Base-by-base conservation (phyloP, 23 red algal species). In the Agarophyton chilense region DNA sequence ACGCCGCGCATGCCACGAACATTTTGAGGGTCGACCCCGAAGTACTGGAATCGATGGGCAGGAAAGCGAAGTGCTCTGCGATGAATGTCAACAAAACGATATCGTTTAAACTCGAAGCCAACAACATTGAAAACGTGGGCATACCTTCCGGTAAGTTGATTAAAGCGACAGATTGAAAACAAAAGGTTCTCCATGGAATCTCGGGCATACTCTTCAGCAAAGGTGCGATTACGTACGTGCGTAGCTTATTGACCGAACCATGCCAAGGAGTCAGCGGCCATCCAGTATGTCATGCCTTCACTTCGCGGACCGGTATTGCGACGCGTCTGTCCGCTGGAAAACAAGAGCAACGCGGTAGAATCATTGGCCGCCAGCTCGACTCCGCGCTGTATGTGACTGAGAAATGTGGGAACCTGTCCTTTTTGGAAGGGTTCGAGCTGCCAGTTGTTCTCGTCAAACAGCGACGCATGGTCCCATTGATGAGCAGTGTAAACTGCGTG, bases 101-200 rank as follows among this genome's bases (percentile, higher is more conserved):
- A 36, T 44, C 78, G 61, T 68, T 98, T 98, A 81, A 98, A 90
- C 21, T 71, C 80, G 52, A 98, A 91, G 72, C 90, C 88, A 1
- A 98, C 91, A 12, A 98, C 88, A 6, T 92, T 91, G 49, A 94
- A 92, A 29, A 82, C 29, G 36, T 42, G 64, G 40, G 95, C 91
- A 76, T 98, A 98, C 10, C 52, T 63, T 7, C 90, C 90, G 14
- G 89, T 81, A 16, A 98, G 44, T 55, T 98, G 88, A 34, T 83
- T 76, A 54, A 98, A 98, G 73, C 95, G 95, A 51, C 95, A 98
- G 24, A 98, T 71, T 0, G 95, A 98, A 52, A 98, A 98, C 34
- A 94, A 76, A 11, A 98, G 57, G 62, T 98, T 98, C 63, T 98
- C 95, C 28, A 92, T 90, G 18, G 91, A 94, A 46, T 98, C 95